Base-by-base conservation (phyloP, 805 yeast genomes). In the Kluyveromyces lactis region DNA sequence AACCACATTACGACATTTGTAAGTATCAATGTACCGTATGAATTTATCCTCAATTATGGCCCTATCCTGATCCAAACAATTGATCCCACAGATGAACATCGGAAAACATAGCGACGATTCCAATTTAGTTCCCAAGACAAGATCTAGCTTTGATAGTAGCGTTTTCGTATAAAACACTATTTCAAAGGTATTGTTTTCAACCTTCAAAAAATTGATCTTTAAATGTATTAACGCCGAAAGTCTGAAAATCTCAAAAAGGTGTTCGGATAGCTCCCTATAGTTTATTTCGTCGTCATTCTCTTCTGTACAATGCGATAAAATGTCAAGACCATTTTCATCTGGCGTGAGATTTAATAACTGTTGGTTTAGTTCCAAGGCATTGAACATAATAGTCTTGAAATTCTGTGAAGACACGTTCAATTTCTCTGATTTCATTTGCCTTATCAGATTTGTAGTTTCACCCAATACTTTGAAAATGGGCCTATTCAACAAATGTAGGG, bases 21-120 rank as follows among this genome's bases (percentile, higher is more conserved):
- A 82, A n/a, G 83, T 60, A 23, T 69, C 62, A 42, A 79, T 73
- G 50, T 77, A 72, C 24, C 66, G 72, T 16, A 73, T 73, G 44
- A 81, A 72, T 42, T 81, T 64, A 12, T 49, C 51, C 27, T 65
- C 58, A 71, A 83, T 77, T 33, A 60, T 53, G n/a, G 55, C 54
- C 16, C 85, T 67, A 46, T 75, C 61, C n/a, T 52, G 54, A 1
- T 72, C 68, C 4, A 74, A 70, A 47, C 82, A 72, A 53, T 78
- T 79, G 52, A 84, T 72, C 1, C 90, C 94, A 1, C 86, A 81
- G 16, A 85, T 75, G 53, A 85, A 85, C 45, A 83, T 58, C 0
- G 95, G 94, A 58, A 85, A 84, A 29, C 83, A 79, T 12, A 83
- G 57, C 1, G 81, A 75, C 3, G 85, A 79, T 51, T 83, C 87